Evolutionary conservation across 805 yeast genomes (phyloP).

Genomic region (Saccharomycopsis selenospora): DNA sequence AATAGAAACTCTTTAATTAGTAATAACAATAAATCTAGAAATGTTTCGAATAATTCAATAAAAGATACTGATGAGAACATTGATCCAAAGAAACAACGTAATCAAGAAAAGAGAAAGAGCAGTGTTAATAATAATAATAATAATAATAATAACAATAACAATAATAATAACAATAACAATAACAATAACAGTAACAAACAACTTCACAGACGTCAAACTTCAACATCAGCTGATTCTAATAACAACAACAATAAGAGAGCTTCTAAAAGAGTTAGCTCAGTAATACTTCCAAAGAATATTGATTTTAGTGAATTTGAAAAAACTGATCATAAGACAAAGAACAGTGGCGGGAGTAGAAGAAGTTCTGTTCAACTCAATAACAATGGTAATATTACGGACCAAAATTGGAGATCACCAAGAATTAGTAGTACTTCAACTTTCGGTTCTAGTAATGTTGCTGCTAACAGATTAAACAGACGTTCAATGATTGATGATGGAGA

Average conservation of each 20-base stretch:
- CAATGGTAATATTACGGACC: background rate
- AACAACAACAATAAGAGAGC: constrained; percentile 5
- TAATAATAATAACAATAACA: background rate
- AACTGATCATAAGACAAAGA: background rate
- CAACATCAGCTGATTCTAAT: background rate
- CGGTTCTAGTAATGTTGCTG: background rate
- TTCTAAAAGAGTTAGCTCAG: constrained; percentile 10
- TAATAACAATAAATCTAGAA: constrained; percentile 9
- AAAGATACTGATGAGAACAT: constrained; percentile 11
- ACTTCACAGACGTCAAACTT: background rate
- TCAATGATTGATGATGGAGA: constrained; percentile 1
- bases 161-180: background rate
- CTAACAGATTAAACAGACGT: background rate
- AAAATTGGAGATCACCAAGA: constrained; percentile 8
- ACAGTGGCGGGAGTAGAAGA: constrained; percentile 2
- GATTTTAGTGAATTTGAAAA: constrained; percentile 20
- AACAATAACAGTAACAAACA: background rate
- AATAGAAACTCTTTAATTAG: too few relatives aligned
- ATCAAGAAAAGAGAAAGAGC: constrained; percentile 3
- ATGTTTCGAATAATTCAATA: constrained; percentile 1
- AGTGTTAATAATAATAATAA: too few relatives aligned
- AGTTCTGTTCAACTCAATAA: background rate
- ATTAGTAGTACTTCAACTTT: constrained; percentile 6
- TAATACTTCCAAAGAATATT: constrained; percentile 5
- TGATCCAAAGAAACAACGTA: constrained; percentile 11